Evolutionary conservation across 163 green algal genomes (phyloP), one percentile per base, ranked within the genome.

Genomic region (Prototheca wickerhamii): DNA sequence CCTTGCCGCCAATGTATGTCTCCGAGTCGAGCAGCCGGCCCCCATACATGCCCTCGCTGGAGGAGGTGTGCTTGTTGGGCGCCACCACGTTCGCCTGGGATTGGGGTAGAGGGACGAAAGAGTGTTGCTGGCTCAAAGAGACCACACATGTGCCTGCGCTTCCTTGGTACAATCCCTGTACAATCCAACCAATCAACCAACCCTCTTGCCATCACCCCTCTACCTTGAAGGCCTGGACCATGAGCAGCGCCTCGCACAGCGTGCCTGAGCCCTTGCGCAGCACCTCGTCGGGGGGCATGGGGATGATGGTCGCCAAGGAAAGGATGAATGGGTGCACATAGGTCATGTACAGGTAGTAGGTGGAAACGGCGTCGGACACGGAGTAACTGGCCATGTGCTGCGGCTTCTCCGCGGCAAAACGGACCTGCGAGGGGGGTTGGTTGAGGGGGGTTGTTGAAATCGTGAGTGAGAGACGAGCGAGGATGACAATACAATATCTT

Each of bases 291-390:
- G 93, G 93, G 0, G 90, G 84, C 85, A 99, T 86, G 10, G 93
- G 93, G 78, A 99, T 99, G 82, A 99, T 94, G 71, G 91, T 99
- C 56, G 88, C 83, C 44, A 99, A 84, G 51, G 87, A 95, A 82
- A 98, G 97, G 72, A 98, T 97, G 87, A 99, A 99, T 34, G 91
- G 93, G 80, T 99, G 91, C 61, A 99, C 94, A 84, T 98, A 99
- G 49, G 83, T 97, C 89, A 95, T 96, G 85, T 99, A 99, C 49
- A 99, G 85, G 80, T 98, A 98, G 76, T 97, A 98, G 26, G 93
- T 99, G 25, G 89, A 75, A 34, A 99, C 90, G 6, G 93, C 93
- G 68, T 99, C 93, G 4, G 93, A 99, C 7, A 99, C 93, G 1
- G 89, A 97, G 78, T 99, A 99, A 33, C 76, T 81, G 17, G 91